A percentile compares a stretch with the other conserved stretches of the same genome.
phyloP scores from a whole-genome alignment of 805 yeast species.

The Ogataea nitratoaversa region DNA sequence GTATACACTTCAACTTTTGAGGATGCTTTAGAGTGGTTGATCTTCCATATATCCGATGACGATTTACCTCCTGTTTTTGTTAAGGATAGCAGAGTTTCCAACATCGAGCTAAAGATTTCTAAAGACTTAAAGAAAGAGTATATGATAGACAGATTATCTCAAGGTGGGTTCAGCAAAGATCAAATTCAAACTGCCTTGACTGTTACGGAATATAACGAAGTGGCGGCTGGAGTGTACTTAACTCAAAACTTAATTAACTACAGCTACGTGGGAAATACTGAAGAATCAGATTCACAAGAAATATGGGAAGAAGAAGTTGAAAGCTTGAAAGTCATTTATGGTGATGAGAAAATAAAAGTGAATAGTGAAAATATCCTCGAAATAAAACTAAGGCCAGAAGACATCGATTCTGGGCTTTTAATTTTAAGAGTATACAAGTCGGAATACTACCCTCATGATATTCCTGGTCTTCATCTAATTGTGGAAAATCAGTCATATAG shows the following conservation, averaged over 20 bases:
- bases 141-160: slow-evolving; percentile 50
- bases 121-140: slow-evolving; percentile 53
- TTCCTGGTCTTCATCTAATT: slow-evolving; percentile 66
- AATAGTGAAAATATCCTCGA: slow-evolving; percentile 30
- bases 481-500: slow-evolving; percentile 40
- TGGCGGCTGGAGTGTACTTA: slow-evolving; percentile 45
- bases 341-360: slow-evolving; percentile 36
- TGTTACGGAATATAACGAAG: slow-evolving; percentile 40
- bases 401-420: slow-evolving; percentile 27
- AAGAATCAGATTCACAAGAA: slow-evolving; percentile 24
- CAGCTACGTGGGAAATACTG: slow-evolving; percentile 2
- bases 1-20: slow-evolving; percentile 47
- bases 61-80: slow-evolving; percentile 72
- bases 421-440: slow-evolving; percentile 42
- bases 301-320: slow-evolving; percentile 77
- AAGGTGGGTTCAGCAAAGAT: slow-evolving; percentile 68
- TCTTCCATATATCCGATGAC: slow-evolving; percentile 91
- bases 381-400: slow-evolving; percentile 31
- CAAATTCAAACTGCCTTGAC: slow-evolving; percentile 51
- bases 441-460: slow-evolving; percentile 52
- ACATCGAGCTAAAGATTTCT: slow-evolving; percentile 51
- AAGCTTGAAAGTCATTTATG: slow-evolving; percentile 57
- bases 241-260: slow-evolving; percentile 36
- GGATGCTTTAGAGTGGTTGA: slow-evolving; percentile 66
- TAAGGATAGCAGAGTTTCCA: slow-evolving; percentile 53